These are phyloP conservation scores for Neonectria faginata DNA, from an alignment of 2,329 filamentous ascomycete species.

Conservation along the genomic window DNA sequence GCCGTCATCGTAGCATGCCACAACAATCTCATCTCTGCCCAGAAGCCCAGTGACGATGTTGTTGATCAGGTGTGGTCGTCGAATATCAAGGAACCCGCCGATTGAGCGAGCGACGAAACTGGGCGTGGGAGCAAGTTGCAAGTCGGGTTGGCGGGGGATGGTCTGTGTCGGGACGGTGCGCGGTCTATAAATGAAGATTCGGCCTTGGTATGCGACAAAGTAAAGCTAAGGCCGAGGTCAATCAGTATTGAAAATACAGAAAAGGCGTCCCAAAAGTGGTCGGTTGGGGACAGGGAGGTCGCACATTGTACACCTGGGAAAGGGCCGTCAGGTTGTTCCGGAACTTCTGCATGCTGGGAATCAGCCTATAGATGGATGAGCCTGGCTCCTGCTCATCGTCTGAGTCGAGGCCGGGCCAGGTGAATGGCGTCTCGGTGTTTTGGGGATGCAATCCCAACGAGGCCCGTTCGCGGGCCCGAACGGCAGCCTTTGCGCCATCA, in stretches of 20 bases:
- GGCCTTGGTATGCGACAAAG: conserved; percentile 68
- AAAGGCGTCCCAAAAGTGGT: not conserved
- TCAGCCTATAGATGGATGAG: conserved; percentile 45
- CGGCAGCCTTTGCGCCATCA: conserved; percentile 47
- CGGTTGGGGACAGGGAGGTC: conserved; percentile 22
- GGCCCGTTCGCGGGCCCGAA: conserved; percentile 52
- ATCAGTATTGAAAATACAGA: conserved; percentile 24
- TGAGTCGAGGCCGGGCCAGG: conserved; percentile 45
- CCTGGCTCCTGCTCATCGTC: conserved; percentile 39
- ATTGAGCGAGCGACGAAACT: conserved; percentile 55
- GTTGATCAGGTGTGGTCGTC: conserved; percentile 73
- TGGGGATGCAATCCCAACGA: conserved; percentile 39
- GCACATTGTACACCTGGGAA: conserved; percentile 68
- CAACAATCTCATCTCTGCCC: conserved; percentile 75
- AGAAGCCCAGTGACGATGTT: conserved; percentile 76
- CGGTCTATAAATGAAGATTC: conserved; percentile 68
- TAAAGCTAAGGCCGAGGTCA: conserved; percentile 60
- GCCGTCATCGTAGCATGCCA: conserved; percentile 78
- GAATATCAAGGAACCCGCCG: conserved; percentile 64
- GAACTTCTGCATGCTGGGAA: conserved; percentile 53
- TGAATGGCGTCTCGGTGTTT: conserved; percentile 44
- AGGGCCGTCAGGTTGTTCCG: conserved; percentile 69
- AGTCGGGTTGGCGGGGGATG: conserved; percentile 60
- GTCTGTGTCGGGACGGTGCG: conserved; percentile 59
- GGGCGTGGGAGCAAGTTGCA: conserved; percentile 60